phyloP scores from a whole-genome alignment of 1,139 yeast species.

The Zygosaccharomyces sapae region DNA sequence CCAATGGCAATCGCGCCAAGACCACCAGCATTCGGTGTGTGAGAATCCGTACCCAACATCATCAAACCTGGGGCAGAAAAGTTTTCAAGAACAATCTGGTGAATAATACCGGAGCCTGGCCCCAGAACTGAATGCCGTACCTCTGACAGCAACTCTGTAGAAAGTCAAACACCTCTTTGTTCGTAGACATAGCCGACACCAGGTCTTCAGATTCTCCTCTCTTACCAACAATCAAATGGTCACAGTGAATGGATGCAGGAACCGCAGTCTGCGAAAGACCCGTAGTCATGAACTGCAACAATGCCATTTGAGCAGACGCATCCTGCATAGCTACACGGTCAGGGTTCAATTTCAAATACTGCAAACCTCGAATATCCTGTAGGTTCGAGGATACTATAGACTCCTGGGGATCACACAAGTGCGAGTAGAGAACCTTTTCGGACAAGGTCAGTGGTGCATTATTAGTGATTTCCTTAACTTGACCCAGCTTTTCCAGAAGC shows the following conservation, averaged over 20 bases:
- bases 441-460: conserved; percentile 83
- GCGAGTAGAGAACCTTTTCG: conserved; percentile 90
- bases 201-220: conserved; percentile 84
- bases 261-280: conserved; percentile 82
- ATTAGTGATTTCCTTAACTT: conserved; percentile 60
- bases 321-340: conserved; percentile 99
- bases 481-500: conserved; percentile 56
- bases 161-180: conserved; percentile 92
- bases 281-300: conserved; percentile 93
- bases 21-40: conserved; percentile 98
- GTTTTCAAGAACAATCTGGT: conserved; percentile 93
- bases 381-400: conserved; percentile 50
- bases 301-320: conserved; percentile 97
- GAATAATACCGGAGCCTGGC: conserved; percentile 97
- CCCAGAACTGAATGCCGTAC: conserved; percentile 97
- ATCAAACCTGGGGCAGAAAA: conserved; percentile 90
- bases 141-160: conserved; percentile 84
- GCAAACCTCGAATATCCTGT: conserved; percentile 62
- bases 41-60: conserved; percentile 97
- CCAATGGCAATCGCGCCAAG: conserved; percentile 96
- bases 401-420: conserved; percentile 81
- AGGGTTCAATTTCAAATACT: conserved; percentile 87
- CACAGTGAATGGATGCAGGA: conserved; percentile 96
- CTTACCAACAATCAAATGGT: conserved; percentile 93
- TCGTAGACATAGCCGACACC: conserved; percentile 68